Base-by-base conservation (phyloP, 306 rosid genomes). In the Begonia fuchsioides region DNA sequence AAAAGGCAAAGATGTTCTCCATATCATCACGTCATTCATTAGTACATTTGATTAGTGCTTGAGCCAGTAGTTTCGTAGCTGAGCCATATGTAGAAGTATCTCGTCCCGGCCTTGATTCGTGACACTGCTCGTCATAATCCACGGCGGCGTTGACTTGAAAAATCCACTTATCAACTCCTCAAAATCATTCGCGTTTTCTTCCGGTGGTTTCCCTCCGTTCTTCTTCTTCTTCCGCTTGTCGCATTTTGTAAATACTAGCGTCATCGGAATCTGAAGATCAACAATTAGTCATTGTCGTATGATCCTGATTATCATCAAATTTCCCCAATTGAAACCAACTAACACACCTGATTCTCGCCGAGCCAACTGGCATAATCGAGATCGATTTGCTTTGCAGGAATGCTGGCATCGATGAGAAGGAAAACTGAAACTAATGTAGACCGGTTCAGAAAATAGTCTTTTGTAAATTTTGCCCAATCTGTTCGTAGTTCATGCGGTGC, bases 81-180 rank as follows among this genome's bases (percentile, higher is more conserved):
- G 98, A 43, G 96, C 92, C 79, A 92, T 92, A 52, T 92, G 96
- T 15, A 92, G 76, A 40, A 92, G 72, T 59, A 86, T 82, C 69
- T 92, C 98, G 48, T 92, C 98, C 8, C 96, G 94, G 47, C 98
- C 98, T 56, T 85, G 93, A 68, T 77, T 71, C 48, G 96, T 82
- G 44, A 85, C 70, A 53, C 87, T 92, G 70, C 99, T 92, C 44
- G 99, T 92, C 99, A 92, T 92, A 62, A 92, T 86, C 99, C 99
- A 92, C 0, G 96, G 99, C 1, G 99, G 94, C 32, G 72, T 79
- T 0, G 96, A 63, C 52, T 72, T 44, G 19, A 92, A 92, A 80
- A 64, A 92, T 49, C 78, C 76, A 0, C 76, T 74, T 15, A 92
- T 81, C 69, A 86, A 61, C 54, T 86, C 88, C 61, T 82, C 93